A percentile compares a stretch with the other conserved stretches of the same genome.
These are phyloP conservation scores for Dittrichia graveolens DNA, from an alignment of 129 eudicot species.

Conservation along the genomic window DNA sequence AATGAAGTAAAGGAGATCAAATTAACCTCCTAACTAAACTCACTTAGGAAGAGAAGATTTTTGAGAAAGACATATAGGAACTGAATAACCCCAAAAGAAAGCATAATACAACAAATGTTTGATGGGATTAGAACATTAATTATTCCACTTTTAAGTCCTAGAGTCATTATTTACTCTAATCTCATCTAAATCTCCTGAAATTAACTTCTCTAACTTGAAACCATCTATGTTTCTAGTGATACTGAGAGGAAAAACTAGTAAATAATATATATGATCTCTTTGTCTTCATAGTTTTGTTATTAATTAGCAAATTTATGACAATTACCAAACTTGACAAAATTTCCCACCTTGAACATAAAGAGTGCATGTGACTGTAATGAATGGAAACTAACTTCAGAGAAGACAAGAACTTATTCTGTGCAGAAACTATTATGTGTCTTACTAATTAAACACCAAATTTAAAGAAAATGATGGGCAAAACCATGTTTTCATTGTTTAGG, in stretches of 20 bases:
- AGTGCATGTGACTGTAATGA: background rate
- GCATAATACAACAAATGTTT: too few relatives aligned
- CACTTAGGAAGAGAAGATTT: too few relatives aligned
- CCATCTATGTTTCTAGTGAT: constrained; percentile 1
- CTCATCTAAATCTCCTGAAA: background rate
- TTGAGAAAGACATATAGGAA: too few relatives aligned
- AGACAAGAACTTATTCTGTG: background rate
- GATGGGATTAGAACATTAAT: too few relatives aligned
- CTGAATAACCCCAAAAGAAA: too few relatives aligned
- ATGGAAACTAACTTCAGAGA: background rate
- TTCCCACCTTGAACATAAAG: background rate
- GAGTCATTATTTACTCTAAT: background rate
- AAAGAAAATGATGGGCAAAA: background rate
- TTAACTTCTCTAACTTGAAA: background rate
- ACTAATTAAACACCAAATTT: background rate
- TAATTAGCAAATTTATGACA: background rate
- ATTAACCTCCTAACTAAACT: too few relatives aligned
- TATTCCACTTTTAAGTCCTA: too few relatives aligned
- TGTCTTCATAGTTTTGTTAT: background rate
- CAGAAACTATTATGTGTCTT: too few relatives aligned
- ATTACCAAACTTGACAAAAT: background rate
- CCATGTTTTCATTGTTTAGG: background rate
- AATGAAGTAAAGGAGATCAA: too few relatives aligned
- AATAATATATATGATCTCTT: background rate
- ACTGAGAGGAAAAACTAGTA: background rate